These are phyloP conservation scores for Pseudogymnoascus sp. DNA, from an alignment of 2,329 filamentous ascomycete genomes.

Conservation along the genomic window DNA sequence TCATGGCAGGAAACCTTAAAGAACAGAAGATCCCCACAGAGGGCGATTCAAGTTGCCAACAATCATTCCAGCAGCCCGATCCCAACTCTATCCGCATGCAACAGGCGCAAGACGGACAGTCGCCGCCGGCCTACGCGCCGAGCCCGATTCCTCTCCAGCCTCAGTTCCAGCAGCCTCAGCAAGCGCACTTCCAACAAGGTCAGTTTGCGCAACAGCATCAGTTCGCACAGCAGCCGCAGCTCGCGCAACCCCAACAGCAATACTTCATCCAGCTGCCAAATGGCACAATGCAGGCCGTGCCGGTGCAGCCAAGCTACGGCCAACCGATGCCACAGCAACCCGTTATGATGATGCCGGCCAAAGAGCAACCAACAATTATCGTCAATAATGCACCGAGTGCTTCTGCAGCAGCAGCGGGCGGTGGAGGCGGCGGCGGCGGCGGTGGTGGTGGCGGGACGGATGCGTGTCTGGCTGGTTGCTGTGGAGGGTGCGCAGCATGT, in stretches of 20 bases:
- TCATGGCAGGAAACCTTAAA: background rate
- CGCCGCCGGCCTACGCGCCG: background rate
- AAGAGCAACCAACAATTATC: background rate
- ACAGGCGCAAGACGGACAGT: background rate
- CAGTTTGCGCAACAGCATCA: background rate
- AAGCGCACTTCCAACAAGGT: background rate
- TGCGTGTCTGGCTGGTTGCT: background rate
- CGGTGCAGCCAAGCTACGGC: background rate
- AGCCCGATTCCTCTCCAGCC: background rate
- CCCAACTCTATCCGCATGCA: background rate
- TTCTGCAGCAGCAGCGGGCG: background rate
- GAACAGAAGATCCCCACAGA: background rate
- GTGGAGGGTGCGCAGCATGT: background rate
- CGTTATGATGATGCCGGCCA: background rate
- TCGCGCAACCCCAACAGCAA: background rate
- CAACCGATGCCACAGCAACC: background rate
- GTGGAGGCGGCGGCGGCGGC: background rate
- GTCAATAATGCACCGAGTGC: background rate
- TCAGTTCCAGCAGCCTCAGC: background rate
- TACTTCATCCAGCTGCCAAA: slow-evolving; percentile 1
- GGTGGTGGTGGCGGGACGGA: background rate
- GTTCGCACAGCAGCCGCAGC: too few species aligned
- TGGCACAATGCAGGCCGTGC: background rate
- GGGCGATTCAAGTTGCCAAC: background rate
- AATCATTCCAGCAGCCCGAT: background rate